Base-by-base conservation (phyloP, 2,329 filamentous ascomycete species). In the Aspergillus brasiliensis region DNA sequence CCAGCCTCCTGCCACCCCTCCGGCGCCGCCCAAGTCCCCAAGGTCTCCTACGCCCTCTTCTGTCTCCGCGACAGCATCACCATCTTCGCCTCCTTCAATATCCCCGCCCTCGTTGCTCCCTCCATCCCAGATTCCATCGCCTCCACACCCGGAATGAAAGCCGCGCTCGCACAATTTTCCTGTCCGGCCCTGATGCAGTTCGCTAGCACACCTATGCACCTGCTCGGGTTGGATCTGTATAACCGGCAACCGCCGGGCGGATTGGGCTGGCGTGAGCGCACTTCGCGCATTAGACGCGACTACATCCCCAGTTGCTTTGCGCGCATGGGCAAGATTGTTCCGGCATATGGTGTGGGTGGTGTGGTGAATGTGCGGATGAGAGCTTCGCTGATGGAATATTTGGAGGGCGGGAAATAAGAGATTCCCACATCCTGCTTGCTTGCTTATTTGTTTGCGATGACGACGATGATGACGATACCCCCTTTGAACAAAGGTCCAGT, bases 31-130 rank as follows among this genome's bases (percentile, higher is more conserved):
- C 71, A 69, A 54, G 89, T 96, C 0, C 88, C 91, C 0, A 77
- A 86, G 31, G 81, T 89, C 1, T 91, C 88, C 8, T 95, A 92
- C 77, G 80, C 83, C 0, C 85, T 97, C 59, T 97, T 97, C 81
- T 88, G 91, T 3, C 72, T 89, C 57, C 87, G 93, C 68, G 93
- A 97, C 78, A 91, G 89, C 77, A 79, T 96, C 62, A 97, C 93
- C 54, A 92, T 97, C 69, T 96, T 96, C 75, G 92, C 92, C 4
- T 91, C 87, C 11, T 98, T 97, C 83, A 97, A 97, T 73, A 80
- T 97, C 2, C 94, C 94, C 0, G 86, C 91, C 0, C 71, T 95
- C 2, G 81, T 97, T 8, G 91, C 91, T 0, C 91, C 92, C 0
- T 76, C 80, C 5, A 79, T 97, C 19, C 85, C 83, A 13, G 77